Evolutionary conservation across 2,329 filamentous ascomycete species (phyloP), one percentile per base, ranked within the genome.

Genomic region (Phoma herbarum): DNA sequence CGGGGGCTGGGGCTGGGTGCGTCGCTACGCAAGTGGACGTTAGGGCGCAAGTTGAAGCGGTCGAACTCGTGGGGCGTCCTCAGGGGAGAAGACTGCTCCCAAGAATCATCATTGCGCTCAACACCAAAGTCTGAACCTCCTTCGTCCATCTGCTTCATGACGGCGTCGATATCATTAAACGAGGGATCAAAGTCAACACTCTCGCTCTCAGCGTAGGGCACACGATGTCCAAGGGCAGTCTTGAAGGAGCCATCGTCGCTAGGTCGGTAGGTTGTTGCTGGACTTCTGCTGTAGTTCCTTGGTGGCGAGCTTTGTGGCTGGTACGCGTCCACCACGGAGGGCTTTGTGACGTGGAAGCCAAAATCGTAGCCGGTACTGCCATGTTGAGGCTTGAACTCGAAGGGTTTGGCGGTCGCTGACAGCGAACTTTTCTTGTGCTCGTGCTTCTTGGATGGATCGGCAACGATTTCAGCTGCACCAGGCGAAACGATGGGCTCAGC

Each of bases 121-220:
- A 92, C 86, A 12, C 91, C 91, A 74, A 90, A 86, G 50, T 89
- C 88, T 1, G 90, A 90, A 64, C 92, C 87, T 46, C 83, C 86
- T 58, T 88, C 85, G 68, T 92, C 89, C 68, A 97, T 85, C 60
- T 95, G 90, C 64, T 89, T 87, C 92, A 98, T 97, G 51, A 97
- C 88, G 43, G 90, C 92, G 79, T 97, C 93, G 69, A 97, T 93
- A 72, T 97, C 93, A 66, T 94, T 89, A 67, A 91, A 91, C 0
- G 88, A 82, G 31, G 81, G 62, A 26, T 77, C 69, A 47, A 75
- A 74, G 43, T 76, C 76, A 41, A 75, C 67, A 52, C 72, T 75
- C 55, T 77, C 76, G 52, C 71, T 76, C 33, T 77, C 73, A 18
- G 75, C 66, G 51, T 77, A 78, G 7, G 70, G 39, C 25, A 57